These are phyloP conservation scores for Talaromyces proteolyticus DNA, from an alignment of 495 filamentous ascomycete genomes.

Conservation along the genomic window DNA sequence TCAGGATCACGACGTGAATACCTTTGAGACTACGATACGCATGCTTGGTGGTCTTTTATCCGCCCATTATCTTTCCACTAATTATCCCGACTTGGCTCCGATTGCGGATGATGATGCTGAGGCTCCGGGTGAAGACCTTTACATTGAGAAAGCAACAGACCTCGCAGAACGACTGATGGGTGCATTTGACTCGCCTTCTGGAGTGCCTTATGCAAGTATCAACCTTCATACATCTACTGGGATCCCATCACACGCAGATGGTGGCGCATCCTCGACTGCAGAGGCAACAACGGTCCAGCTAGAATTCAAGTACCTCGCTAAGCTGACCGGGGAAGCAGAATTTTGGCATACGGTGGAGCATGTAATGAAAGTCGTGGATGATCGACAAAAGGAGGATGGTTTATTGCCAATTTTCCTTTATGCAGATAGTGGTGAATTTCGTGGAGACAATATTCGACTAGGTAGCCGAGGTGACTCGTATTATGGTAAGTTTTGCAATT, in stretches of 20 bases:
- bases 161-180: slow-evolving; percentile 80
- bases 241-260: slow-evolving; percentile 71
- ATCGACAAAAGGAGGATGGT: slow-evolving; percentile 69
- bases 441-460: slow-evolving; percentile 78
- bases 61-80: slow-evolving; percentile 84
- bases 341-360: slow-evolving; percentile 90
- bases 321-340: slow-evolving; percentile 83
- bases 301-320: slow-evolving; percentile 96
- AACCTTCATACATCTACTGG: slow-evolving; percentile 73
- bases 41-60: slow-evolving; percentile 95
- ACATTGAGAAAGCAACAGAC: slow-evolving; percentile 92
- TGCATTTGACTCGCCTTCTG: slow-evolving; percentile 80
- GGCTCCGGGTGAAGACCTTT: slow-evolving; percentile 76
- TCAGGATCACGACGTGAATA: slow-evolving; percentile 91
- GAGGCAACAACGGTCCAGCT: slow-evolving; percentile 90
- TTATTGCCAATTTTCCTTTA: slow-evolving; percentile 88
- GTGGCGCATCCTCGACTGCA: slow-evolving; percentile 88
- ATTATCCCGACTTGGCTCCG: slow-evolving; percentile 61
- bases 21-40: slow-evolving; percentile 96
- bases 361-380: slow-evolving; percentile 84
- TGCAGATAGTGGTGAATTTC: slow-evolving; percentile 71
- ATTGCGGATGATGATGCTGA: slow-evolving; percentile 59
- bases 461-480: slow-evolving; percentile 94
- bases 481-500: slow-evolving; percentile 51
- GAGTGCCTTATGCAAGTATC: slow-evolving; percentile 85